Evolutionary conservation across 139 green algal species (phyloP).

Genomic region (Pseudopediastrum boryanum): DNA sequence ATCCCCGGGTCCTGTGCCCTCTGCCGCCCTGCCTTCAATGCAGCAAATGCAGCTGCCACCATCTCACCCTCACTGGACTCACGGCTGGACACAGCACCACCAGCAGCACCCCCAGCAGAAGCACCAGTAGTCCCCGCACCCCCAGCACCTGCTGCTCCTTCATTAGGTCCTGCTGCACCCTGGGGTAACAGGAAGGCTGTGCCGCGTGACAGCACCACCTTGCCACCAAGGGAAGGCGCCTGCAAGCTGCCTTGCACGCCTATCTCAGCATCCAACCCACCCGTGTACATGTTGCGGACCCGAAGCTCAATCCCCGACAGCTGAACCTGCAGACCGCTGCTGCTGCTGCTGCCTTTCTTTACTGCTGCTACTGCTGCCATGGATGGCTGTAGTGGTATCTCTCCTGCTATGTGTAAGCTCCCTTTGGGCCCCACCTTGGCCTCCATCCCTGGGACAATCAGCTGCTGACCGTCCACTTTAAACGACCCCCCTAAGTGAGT

Average conservation of each 20-base stretch:
- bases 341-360: background rate
- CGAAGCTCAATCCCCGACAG: constrained; percentile 70
- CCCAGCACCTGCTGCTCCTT: background rate
- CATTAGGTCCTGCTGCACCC: background rate
- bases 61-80: constrained; percentile 41
- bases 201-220: constrained; percentile 67
- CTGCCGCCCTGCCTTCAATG: constrained; percentile 61
- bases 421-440: constrained; percentile 73
- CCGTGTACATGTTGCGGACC: constrained; percentile 74
- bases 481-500: constrained; percentile 38
- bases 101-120: background rate
- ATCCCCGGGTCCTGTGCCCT: background rate
- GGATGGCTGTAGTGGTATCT: constrained; percentile 54
- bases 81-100: background rate
- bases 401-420: constrained; percentile 60
- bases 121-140: background rate
- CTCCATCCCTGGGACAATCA: constrained; percentile 68
- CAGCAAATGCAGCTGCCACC: constrained; percentile 69
- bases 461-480: constrained; percentile 18
- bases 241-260: constrained; percentile 55
- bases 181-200: constrained; percentile 68
- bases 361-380: background rate
- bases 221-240: constrained; percentile 68
- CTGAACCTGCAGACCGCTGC: constrained; percentile 21
- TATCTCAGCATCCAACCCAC: constrained; percentile 69